Base-by-base conservation (phyloP, 2,329 filamentous ascomycete genomes). In the Cordyceps cicadae region DNA sequence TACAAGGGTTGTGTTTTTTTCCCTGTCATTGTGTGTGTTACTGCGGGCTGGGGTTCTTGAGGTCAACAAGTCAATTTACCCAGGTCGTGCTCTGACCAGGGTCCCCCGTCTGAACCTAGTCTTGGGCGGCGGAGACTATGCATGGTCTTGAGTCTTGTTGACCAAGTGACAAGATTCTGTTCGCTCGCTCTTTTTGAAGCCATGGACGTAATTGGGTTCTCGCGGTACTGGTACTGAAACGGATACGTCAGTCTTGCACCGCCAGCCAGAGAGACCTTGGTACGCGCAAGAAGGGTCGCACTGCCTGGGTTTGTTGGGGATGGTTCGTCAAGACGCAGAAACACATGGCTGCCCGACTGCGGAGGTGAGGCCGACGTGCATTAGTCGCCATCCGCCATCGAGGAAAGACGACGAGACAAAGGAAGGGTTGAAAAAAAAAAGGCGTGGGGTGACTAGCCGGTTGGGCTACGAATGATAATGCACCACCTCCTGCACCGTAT, bases 281-380 rank as follows among this genome's bases (percentile, higher is more conserved):
- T 29, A 5, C 15, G 11, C 34, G 24, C 12, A 24, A 5, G 19
- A 39, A 11, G 9, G n/a, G 26, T 12, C 43, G 37, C 11, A 21
- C 26, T 54, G 41, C 26, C 49, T 46, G 58, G 37, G 41, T 50
- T 53, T n/a, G 34, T 17, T 15, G 29, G 41, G 37, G 12, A 59
- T 34, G 48, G 54, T 56, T 56, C 54, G 39, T 45, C 41, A 43
- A 12, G 43, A 48, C n/a, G 9, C 15, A 17, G 5, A 43, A 15
- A 45, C 51, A 45, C 19, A 55, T 61, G 37, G 59, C 46, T 56
- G 59, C 59, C 59, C 59, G 59, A 61, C 53, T 56, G 59, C 59
- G 59, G 53, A 61, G 59, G 39, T 55, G 37, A 52, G 52, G 45
- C 45, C 59, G 52, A 56, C 52, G 48, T 61, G 59, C 59, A 61